Evolutionary conservation across 2,329 filamentous ascomycete genomes (phyloP).

Genomic region (Aspergillus pseudoterreus): DNA sequence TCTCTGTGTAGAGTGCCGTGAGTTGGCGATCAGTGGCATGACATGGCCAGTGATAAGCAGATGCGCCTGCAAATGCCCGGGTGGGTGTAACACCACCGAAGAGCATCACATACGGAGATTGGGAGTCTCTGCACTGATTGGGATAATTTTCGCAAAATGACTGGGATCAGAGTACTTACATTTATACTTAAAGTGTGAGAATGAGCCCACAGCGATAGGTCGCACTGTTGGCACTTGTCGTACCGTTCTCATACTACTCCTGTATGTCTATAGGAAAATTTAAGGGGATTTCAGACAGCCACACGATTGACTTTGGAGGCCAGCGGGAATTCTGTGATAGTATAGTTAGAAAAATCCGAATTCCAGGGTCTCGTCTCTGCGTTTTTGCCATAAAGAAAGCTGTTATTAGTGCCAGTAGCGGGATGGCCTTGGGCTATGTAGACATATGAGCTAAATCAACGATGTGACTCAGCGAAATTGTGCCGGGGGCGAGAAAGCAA

Average conservation of each 20-base stretch:
- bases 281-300: constrained; percentile 48
- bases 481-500: background rate
- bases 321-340: constrained; percentile 44
- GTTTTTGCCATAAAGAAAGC: background rate
- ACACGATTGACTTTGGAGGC: constrained; percentile 43
- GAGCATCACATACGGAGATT: no score
- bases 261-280: constrained; percentile 31
- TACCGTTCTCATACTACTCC: constrained; percentile 13
- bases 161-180: no score
- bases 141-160: no score
- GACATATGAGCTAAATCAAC: background rate
- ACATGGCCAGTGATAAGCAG: no score
- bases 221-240: no score
- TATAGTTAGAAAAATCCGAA: constrained; percentile 54
- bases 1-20: no score
- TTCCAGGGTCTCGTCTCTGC: constrained; percentile 39
- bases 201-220: no score
- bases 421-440: background rate
- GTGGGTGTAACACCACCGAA: no score
- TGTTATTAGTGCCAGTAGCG: background rate
- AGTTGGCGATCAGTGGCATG: no score
- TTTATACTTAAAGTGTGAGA: no score
- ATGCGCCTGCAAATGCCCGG: no score
- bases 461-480: background rate
- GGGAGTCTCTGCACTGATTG: no score